A percentile compares a stretch with the other conserved stretches of the same genome.
These are phyloP conservation scores for Pontederia paniculata DNA, from an alignment of 176 grass and related monocot species.

Conservation along the genomic window DNA sequence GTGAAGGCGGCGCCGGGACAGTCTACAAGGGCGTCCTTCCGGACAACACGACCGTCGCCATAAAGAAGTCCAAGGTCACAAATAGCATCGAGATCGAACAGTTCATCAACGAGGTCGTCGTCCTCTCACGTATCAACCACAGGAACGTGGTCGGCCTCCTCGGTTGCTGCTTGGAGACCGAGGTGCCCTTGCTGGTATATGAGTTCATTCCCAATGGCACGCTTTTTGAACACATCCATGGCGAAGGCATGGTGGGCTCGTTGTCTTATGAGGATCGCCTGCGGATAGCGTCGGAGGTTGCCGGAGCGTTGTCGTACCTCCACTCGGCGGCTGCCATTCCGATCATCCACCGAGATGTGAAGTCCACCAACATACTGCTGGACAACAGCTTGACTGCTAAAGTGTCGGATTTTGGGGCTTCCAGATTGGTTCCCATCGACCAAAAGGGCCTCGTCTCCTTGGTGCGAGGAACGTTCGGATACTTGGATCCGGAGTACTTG, in stretches of 20 bases:
- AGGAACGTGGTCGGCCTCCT: not conserved
- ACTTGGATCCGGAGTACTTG: not conserved
- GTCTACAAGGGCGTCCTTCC: not conserved
- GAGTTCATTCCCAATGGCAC: not conserved
- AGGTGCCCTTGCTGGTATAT: no score
- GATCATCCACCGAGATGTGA: constrained; percentile 1
- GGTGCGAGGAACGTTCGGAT: not conserved
- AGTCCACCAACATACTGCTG: constrained; percentile 1
- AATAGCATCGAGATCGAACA: not conserved
- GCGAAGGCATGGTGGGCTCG: not conserved
- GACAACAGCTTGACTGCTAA: not conserved
- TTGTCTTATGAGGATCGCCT: not conserved
- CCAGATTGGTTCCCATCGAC: not conserved
- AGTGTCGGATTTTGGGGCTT: constrained; percentile 1
- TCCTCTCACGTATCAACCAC: not conserved
- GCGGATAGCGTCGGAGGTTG: not conserved
- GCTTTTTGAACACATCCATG: not conserved
- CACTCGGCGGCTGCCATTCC: not conserved
- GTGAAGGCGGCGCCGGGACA: not conserved
- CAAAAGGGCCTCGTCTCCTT: not conserved
- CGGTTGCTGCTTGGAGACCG: no score
- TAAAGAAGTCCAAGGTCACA: not conserved
- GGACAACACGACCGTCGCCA: not conserved
- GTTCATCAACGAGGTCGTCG: not conserved
- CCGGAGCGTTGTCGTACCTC: constrained; percentile 3